Evolutionary conservation across 2,329 filamentous ascomycete species (phyloP), one percentile per base, ranked within the genome.

Genomic region (Graphilbum fragrans): DNA sequence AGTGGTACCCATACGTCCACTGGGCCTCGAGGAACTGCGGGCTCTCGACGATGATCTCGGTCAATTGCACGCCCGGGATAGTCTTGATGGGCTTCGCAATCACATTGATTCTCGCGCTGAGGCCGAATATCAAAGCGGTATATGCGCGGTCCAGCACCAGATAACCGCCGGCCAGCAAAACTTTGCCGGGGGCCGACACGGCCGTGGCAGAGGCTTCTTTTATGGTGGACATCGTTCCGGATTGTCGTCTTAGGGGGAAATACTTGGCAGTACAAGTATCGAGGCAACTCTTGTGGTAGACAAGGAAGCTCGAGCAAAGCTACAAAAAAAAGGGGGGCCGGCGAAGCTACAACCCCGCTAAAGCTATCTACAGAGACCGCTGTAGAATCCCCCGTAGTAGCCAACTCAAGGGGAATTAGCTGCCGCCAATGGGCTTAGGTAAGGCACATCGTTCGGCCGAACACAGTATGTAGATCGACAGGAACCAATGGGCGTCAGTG

Each of bases 141-240:
- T 95, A 87, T 46, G 74, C 69, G 46, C 85, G 78, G 65, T 96
- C 90, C 36, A 98, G 79, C 19, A 95, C 90, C 36, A 96, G 78
- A 62, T 96, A 98, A 47, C 92, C 92, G 48, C 92, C 92, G 4
- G 90, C 86, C 41, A 96, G 74, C 49, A 98, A 75, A 46, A 98
- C 92, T 67, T 98, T 98, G 52, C 92, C 92, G 17, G 92, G 92
- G 19, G 92, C 90, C 48, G 92, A 96, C 50, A 94, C 76, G 55
- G 80, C 81, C 20, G 56, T 63, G 38, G 65, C 63, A 5, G 29
- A 16, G 12, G 29, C 29, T 9, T n/a, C n/a, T n/a, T 5, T 16
- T 16, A 31, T 16, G 14, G 6, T 31, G 5, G 29, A 16, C 29
- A 31, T 31, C 14, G 29, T 31, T 31, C 23, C 23, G 23, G 7